Conservation (phyloP, 441 rosid species). For the Eruca vesicaria region DNA sequence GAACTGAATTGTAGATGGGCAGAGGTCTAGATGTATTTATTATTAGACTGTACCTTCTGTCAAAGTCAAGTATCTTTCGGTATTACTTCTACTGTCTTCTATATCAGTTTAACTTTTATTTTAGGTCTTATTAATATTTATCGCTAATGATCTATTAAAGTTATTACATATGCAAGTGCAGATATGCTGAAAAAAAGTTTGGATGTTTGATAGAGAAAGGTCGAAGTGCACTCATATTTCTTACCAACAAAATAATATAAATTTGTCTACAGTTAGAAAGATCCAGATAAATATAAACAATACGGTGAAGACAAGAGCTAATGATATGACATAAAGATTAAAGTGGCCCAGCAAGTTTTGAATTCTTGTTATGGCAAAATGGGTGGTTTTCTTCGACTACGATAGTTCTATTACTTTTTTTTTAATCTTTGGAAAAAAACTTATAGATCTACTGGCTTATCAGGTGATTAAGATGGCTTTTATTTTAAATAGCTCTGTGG, state of each 20-base stretch:
- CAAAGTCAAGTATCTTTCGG: slow-evolving; percentile 11
- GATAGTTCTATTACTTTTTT: not conserved
- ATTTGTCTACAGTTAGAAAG: slow-evolving; percentile 3
- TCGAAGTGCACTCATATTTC: not conserved
- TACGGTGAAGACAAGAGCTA: slow-evolving; percentile 32
- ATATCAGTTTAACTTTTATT: not conserved
- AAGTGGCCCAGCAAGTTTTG: slow-evolving; percentile 27
- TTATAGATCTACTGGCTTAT: not conserved
- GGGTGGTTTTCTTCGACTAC: not conserved
- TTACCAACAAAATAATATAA: slow-evolving; percentile 2
- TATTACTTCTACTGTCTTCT: not conserved
- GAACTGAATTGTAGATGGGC: not conserved
- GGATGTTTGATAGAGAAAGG: slow-evolving; percentile 21
- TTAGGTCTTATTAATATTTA: not conserved
- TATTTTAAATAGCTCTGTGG: not conserved
- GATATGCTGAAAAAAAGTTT: not conserved
- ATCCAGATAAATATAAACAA: slow-evolving; percentile 14
- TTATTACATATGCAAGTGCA: not conserved
- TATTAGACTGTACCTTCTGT: slow-evolving; percentile 8
- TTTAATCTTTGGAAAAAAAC: not conserved
- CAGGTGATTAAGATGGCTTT: not conserved
- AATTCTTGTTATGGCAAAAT: slow-evolving; percentile 16
- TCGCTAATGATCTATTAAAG: not conserved
- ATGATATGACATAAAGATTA: slow-evolving; percentile 35
- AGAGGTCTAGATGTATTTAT: slow-evolving; percentile 10